Evolutionary conservation across 1,284 basidiomycete genomes (phyloP), one percentile per base, ranked within the genome.

Genomic region (Gymnopus androsaceus): DNA sequence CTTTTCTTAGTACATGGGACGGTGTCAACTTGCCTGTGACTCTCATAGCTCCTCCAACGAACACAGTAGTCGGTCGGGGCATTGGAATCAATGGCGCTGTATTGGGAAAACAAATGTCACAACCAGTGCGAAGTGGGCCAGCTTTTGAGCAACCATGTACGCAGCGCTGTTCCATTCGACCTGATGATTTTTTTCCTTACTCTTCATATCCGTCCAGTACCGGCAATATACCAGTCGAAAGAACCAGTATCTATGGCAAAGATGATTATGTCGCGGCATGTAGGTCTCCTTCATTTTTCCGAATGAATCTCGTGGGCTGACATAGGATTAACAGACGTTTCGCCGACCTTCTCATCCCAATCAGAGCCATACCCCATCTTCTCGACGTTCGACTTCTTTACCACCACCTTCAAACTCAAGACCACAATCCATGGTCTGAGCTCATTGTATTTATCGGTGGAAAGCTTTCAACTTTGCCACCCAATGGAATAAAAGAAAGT

Each of bases 251-350:
- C 74, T 5, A 76, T 76, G 75, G 75, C 75, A 2, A 77, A 77
- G 60, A 75, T 77, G 64, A 77, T 77, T 59, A 77, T 77, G 75
- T 76, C 74, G 30, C 70, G 75, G 66, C 75, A 77, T 70, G 73
- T 75, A 9, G 14, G 19, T 37, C 19, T 1, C 8, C 47, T 25
- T 34, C 34, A 38, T 19, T 45, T 54, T 52, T 49, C 41, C 45
- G 38, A 40, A 46, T 42, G 28, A 36, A 23, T 23, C 28, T 54
- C 12, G 42, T 52, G 54, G 23, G 25, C 33, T 40, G 14, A 34
- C 45, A 46, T 11, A n/a, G 31, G 28, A 36, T 27, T 59, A 4
- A 9, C 54, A 73, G 71, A 75, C 74, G 6, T 75, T 74, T 64
- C 68, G 74, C 59, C 67, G 71, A 53, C 72, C 74, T 17, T 57